Evolutionary conservation across 1,284 basidiomycete species (phyloP).

Genomic region (Marasmius sp.): DNA sequence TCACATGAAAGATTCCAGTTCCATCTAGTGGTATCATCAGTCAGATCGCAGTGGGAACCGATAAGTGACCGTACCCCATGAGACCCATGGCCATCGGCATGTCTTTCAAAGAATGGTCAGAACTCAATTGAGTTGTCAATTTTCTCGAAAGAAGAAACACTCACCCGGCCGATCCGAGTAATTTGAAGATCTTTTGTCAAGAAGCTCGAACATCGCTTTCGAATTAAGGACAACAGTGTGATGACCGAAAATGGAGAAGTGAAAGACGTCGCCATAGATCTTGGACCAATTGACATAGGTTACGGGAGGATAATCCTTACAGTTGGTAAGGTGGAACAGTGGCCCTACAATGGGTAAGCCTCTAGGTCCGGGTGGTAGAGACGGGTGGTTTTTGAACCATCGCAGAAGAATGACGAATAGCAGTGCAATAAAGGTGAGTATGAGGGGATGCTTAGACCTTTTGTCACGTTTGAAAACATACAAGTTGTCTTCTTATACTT

Average conservation of each 20-base stretch:
- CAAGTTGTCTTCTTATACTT: no score
- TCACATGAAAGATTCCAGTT: slow-evolving; percentile 24
- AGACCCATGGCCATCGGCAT: slow-evolving; percentile 26
- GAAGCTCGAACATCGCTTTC: slow-evolving; percentile 19
- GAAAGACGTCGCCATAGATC: slow-evolving; percentile 5
- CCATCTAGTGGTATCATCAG: slow-evolving; percentile 10
- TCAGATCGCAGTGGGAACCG: no score
- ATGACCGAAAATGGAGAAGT: slow-evolving; percentile 9
- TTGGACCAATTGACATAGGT: slow-evolving; percentile 2
- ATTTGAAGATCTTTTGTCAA: slow-evolving; percentile 20
- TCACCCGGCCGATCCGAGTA: slow-evolving; percentile 20
- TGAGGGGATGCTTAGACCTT: no score
- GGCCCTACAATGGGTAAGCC: slow-evolving; percentile 8
- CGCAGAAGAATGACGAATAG: no score
- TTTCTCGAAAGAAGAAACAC: background rate
- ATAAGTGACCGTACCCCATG: slow-evolving; percentile 11
- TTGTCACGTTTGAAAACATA: no score
- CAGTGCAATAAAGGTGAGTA: no score
- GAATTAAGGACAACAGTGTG: slow-evolving; percentile 23
- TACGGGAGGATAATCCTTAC: background rate
- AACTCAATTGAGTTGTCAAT: no score
- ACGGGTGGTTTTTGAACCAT: background rate
- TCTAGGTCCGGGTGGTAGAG: slow-evolving; percentile 9
- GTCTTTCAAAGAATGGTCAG: background rate
- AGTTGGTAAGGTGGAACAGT: background rate